Percentiles rank a stretch among this genome's conserved stretches.
These are phyloP conservation scores for Amorphotheca resinae DNA, from an alignment of 495 filamentous ascomycete genomes.

Conservation along the genomic window DNA sequence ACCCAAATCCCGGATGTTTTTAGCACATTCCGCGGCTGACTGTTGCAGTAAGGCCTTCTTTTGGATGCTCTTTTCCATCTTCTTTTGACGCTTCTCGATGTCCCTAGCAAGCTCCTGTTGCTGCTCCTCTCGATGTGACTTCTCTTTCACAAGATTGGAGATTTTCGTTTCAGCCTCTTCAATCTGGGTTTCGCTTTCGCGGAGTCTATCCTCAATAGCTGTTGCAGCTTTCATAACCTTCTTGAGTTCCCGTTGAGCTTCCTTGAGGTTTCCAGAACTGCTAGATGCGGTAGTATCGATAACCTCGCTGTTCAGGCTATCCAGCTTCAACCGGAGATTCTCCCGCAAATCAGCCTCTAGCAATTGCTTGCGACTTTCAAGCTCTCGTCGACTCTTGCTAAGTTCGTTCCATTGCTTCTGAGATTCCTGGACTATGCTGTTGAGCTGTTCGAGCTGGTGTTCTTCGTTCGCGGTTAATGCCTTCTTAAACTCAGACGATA, in stretches of 20 bases:
- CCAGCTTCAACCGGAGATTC: slow-evolving; percentile 72
- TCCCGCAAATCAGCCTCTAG: slow-evolving; percentile 79
- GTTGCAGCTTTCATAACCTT: slow-evolving; percentile 50
- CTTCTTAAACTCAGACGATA: slow-evolving; percentile 84
- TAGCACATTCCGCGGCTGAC: slow-evolving; percentile 63
- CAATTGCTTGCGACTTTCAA: slow-evolving; percentile 63
- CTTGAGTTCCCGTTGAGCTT: slow-evolving; percentile 72
- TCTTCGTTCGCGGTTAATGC: slow-evolving; percentile 75
- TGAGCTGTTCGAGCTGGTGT: slow-evolving; percentile 59
- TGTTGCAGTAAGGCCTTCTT: slow-evolving; percentile 68
- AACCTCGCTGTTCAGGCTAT: slow-evolving; percentile 71
- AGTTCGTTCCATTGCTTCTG: slow-evolving; percentile 62
- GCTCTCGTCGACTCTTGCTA: slow-evolving; percentile 57
- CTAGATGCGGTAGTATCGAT: slow-evolving; percentile 50
- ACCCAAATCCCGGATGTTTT: slow-evolving; percentile 85
- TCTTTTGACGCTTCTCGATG: slow-evolving; percentile 81
- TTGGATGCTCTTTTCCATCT: slow-evolving; percentile 81
- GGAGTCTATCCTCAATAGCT: slow-evolving; percentile 51
- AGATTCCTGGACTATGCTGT: slow-evolving; percentile 53
- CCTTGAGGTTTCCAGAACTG: slow-evolving; percentile 56
- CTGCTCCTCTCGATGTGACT: slow-evolving; percentile 50
- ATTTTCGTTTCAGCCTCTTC: slow-evolving; percentile 51
- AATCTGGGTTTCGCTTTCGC: slow-evolving; percentile 58
- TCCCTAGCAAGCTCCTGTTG: slow-evolving; percentile 65
- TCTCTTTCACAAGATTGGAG: slow-evolving; percentile 47